These are phyloP conservation scores for Mycena leptocephala DNA, from an alignment of 768 basidiomycete species.

Conservation along the genomic window DNA sequence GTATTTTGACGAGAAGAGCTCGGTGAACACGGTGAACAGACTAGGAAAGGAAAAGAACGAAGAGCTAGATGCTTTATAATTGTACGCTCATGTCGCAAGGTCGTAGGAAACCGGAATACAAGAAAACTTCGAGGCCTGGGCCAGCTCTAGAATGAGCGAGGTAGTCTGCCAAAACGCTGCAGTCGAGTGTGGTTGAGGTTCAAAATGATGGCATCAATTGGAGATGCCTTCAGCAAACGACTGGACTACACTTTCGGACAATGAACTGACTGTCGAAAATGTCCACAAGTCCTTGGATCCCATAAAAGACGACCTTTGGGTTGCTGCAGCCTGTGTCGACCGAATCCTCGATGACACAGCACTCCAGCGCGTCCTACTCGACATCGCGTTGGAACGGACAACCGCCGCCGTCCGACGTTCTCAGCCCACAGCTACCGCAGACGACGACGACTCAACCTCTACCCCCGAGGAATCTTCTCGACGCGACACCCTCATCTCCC, in stretches of 20 bases:
- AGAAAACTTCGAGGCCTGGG: neutral
- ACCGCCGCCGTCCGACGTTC: slow-evolving; percentile 63
- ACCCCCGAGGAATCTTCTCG: neutral
- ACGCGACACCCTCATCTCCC: slow-evolving; percentile 57
- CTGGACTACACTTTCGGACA: slow-evolving; percentile 74
- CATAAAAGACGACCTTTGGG: slow-evolving; percentile 83
- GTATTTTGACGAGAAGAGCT: neutral
- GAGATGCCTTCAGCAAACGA: slow-evolving; percentile 57
- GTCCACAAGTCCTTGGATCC: slow-evolving; percentile 65
- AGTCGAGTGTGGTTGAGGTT: neutral
- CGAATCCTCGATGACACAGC: slow-evolving; percentile 71
- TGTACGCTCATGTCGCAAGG: neutral
- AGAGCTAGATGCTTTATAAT: neutral
- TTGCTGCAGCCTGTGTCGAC: slow-evolving; percentile 81
- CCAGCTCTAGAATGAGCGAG: neutral
- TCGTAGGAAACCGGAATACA: slow-evolving; percentile 19
- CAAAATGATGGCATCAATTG: neutral
- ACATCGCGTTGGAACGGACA: slow-evolving; percentile 77
- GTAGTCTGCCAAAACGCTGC: too few relatives aligned
- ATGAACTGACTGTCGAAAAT: slow-evolving; percentile 68
- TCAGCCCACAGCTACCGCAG: slow-evolving; percentile 52
- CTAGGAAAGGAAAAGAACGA: neutral
- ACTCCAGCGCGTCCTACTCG: slow-evolving; percentile 72
- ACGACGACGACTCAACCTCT: slow-evolving; percentile 36
- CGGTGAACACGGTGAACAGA: neutral